phyloP scores from a whole-genome alignment of 2,329 filamentous ascomycete genomes.

The Cercospora janseana region DNA sequence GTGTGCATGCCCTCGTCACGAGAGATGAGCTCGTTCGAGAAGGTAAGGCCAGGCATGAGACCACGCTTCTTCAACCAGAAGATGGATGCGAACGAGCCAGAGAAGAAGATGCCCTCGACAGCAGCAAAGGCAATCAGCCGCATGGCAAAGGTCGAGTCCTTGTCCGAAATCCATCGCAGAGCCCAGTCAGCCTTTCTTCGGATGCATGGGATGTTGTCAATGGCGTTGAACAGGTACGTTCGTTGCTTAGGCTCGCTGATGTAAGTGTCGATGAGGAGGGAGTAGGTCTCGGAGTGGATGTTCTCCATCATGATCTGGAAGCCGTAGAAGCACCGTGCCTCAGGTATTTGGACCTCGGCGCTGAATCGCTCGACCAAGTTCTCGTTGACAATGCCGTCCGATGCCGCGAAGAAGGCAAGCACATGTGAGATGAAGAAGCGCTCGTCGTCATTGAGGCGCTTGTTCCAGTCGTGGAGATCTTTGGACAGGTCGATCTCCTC shows the following conservation, averaged over 20 bases:
- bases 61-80: conserved; percentile 99
- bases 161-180: conserved; percentile 88
- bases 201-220: conserved; percentile 98
- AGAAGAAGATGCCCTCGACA: conserved; percentile 99
- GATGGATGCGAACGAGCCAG: conserved; percentile 95
- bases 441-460: conserved; percentile 93
- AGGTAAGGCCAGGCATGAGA: conserved; percentile 96
- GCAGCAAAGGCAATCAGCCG: conserved; percentile 95
- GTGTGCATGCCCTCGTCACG: conserved; percentile 99
- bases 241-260: conserved; percentile 97
- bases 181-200: conserved; percentile 99
- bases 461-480: conserved; percentile 99
- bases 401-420: conserved; percentile 97
- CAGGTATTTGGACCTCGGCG: conserved; percentile 91
- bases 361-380: conserved; percentile 98
- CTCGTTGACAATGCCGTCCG: conserved; percentile 99
- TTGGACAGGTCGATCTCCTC: conserved; percentile 99
- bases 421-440: conserved; percentile 98
- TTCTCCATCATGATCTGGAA: conserved; percentile 99
- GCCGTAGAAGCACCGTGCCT: conserved; percentile 99
- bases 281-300: conserved; percentile 99
- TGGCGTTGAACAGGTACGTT: conserved; percentile 93
- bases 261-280: conserved; percentile 97
- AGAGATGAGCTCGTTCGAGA: conserved; percentile 99
- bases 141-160: conserved; percentile 90